Conservation (phyloP, 2,329 filamentous ascomycete species). For the Zalaria obscura region DNA sequence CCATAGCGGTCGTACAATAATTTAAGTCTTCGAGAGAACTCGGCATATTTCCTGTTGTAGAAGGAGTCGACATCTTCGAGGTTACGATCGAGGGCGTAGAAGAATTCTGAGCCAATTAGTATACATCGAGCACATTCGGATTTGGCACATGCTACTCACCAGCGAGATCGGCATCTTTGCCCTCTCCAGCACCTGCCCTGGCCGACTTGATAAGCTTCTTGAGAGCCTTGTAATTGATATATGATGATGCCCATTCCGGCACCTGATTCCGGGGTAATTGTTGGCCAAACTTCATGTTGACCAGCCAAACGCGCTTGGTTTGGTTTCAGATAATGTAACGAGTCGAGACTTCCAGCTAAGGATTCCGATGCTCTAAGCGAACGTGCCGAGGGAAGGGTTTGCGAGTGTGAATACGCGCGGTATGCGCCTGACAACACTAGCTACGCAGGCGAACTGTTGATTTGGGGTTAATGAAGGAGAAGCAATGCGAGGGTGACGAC, state of each 20-base stretch:
- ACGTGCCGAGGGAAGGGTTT: not conserved
- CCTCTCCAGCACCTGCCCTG: conserved; percentile 44
- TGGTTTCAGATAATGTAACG: not conserved
- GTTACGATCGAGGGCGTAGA: conserved; percentile 90
- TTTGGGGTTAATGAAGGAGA: conserved; percentile 3
- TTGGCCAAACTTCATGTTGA: conserved; percentile 34
- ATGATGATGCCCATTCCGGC: conserved; percentile 70
- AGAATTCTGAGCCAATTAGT: conserved; percentile 56
- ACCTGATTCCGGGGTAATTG: conserved; percentile 67
- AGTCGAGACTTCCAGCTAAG: not conserved
- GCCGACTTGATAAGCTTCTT: conserved; percentile 91
- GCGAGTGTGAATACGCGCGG: not conserved
- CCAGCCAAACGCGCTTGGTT: no score
- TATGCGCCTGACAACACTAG: not conserved
- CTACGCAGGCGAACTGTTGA: conserved; percentile 5
- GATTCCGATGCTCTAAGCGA: not conserved
- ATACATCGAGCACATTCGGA: no score
- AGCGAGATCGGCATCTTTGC: conserved; percentile 73
- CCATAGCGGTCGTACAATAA: conserved; percentile 83
- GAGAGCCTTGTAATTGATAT: conserved; percentile 81
- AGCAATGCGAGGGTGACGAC: not conserved
- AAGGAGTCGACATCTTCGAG: conserved; percentile 93
- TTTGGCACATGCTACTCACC: conserved; percentile 43
- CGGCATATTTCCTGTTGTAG: conserved; percentile 89
- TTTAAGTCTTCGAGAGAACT: conserved; percentile 70